These are phyloP conservation scores for Pelargonium nanum DNA, from an alignment of 345 rosid species.

Conservation along the genomic window DNA sequence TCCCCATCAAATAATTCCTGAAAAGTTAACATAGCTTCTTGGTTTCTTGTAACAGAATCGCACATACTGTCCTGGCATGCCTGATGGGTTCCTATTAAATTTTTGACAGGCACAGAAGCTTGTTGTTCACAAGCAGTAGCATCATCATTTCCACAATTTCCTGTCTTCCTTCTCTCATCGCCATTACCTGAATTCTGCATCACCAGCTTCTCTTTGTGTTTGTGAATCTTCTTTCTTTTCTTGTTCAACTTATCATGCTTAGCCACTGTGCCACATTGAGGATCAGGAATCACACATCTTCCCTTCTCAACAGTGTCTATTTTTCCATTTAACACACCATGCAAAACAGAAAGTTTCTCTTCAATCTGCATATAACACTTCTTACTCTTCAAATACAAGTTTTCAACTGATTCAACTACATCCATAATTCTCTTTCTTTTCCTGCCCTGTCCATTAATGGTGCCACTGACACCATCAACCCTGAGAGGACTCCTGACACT, in stretches of 20 bases:
- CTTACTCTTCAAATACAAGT: slow-evolving; percentile 29
- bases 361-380: slow-evolving; percentile 39
- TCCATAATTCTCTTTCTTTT: slow-evolving; percentile 41
- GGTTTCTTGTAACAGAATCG: slow-evolving; percentile 18
- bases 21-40: slow-evolving; percentile 18
- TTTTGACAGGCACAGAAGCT: neutral
- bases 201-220: neutral
- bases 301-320: slow-evolving; percentile 16
- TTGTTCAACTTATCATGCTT: neutral
- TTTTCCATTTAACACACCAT: slow-evolving; percentile 23
- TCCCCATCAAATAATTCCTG: slow-evolving; percentile 25
- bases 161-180: neutral
- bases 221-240: neutral
- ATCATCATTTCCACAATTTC: neutral
- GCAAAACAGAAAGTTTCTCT: slow-evolving; percentile 34
- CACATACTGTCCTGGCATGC: slow-evolving; percentile 14
- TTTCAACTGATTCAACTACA: slow-evolving; percentile 35
- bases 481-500: slow-evolving; percentile 30
- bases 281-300: slow-evolving; percentile 19
- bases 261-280: slow-evolving; percentile 11
- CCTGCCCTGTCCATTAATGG: slow-evolving; percentile 11
- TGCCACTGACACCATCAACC: slow-evolving; percentile 17
- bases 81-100: neutral
- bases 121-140: neutral
- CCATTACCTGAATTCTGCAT: neutral